A percentile compares a stretch with the other conserved stretches of the same genome.
Conservation (phyloP, 176 grass and related monocot species). For the Sorghum bicolor region DNA sequence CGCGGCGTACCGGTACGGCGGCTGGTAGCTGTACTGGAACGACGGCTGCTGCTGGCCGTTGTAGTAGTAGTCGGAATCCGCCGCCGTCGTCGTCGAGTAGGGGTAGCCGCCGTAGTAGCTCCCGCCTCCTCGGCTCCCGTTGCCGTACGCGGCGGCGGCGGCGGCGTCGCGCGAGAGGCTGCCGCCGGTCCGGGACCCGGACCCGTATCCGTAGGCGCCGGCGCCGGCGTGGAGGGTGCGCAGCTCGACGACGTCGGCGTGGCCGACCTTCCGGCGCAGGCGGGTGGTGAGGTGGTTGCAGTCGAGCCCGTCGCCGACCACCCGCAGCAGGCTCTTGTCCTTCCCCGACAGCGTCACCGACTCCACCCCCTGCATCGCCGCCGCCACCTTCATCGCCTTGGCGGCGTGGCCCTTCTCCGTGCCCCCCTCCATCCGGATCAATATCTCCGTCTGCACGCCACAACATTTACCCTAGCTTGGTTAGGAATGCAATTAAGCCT, state of each 20-base stretch:
- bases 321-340: slow-evolving; percentile 30
- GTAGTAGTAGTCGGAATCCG: neutral
- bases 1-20: neutral
- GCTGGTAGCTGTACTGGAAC: slow-evolving; percentile 4
- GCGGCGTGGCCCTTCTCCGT: slow-evolving; percentile 30
- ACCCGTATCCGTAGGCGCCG: neutral
- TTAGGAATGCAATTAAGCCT: neutral
- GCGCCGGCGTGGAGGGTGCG: slow-evolving; percentile 7
- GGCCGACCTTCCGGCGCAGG: slow-evolving; percentile 39
- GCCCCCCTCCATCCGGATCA: slow-evolving; percentile 28
- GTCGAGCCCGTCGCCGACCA: slow-evolving; percentile 49
- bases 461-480: neutral
- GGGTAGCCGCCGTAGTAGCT: neutral
- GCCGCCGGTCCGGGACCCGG: neutral
- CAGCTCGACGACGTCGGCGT: slow-evolving; percentile 46
- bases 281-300: slow-evolving; percentile 38
- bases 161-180: neutral
- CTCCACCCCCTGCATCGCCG: slow-evolving; percentile 21
- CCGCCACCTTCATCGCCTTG: slow-evolving; percentile 45
- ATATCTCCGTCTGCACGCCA: slow-evolving; percentile 32
- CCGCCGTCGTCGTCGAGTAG: neutral
- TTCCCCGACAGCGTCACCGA: slow-evolving; percentile 42
- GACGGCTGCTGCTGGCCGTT: neutral
- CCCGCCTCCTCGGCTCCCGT: neutral
- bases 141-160: neutral